These are phyloP conservation scores for Calonectria leucothoes DNA, from an alignment of 2,329 filamentous ascomycete species.

Conservation along the genomic window DNA sequence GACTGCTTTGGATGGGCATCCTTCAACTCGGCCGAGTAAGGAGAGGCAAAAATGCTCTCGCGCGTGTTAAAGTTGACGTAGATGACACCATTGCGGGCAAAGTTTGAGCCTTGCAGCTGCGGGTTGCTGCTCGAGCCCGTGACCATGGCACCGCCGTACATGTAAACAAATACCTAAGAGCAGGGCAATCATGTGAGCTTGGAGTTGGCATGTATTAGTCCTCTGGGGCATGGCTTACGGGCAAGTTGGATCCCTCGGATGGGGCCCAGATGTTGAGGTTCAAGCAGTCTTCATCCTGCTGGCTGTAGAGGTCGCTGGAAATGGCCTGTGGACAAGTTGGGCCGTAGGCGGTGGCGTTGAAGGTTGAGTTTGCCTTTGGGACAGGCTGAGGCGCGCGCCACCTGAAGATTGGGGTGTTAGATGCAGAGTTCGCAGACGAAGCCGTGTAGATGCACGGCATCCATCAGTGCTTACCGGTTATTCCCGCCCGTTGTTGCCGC, in stretches of 20 bases:
- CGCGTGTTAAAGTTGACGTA: conserved; percentile 55
- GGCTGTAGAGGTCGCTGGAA: background rate
- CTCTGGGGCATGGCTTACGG: conserved; percentile 32
- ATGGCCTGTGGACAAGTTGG: background rate
- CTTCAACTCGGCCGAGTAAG: conserved; percentile 50
- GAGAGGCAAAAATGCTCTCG: conserved; percentile 57
- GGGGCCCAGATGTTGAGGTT: conserved; percentile 54
- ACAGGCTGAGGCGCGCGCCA: background rate
- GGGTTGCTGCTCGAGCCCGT: conserved; percentile 29
- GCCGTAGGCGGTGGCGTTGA: background rate
- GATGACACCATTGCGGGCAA: conserved; percentile 50
- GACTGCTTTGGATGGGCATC: background rate
- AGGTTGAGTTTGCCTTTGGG: background rate
- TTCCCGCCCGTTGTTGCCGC: background rate
- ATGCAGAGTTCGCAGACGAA: no score
- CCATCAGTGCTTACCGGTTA: background rate
- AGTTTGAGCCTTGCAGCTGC: conserved; percentile 52
- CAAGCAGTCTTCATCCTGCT: conserved; percentile 53
- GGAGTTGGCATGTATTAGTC: conserved; percentile 42
- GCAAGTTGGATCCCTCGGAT: conserved; percentile 35
- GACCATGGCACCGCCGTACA: conserved; percentile 2
- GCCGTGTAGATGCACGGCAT: no score
- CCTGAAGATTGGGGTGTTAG: background rate
- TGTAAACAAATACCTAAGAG: background rate
- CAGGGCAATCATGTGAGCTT: background rate